Evolutionary conservation across 805 yeast species (phyloP).

Genomic region (Saccharomyces eubayanus): DNA sequence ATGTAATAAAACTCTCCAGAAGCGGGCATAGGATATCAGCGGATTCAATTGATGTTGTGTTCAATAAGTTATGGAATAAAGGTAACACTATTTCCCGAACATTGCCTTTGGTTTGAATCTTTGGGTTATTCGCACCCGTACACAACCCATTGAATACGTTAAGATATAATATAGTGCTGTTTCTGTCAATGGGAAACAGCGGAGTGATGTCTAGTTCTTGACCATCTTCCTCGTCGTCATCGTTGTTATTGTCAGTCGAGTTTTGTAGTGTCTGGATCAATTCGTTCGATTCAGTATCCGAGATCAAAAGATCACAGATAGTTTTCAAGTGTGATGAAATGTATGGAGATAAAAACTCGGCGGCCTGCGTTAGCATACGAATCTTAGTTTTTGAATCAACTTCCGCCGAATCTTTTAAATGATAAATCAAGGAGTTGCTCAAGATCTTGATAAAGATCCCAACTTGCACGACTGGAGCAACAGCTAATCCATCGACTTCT

Average conservation of each 20-base stretch:
- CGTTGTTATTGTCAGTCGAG: slow-evolving; percentile 1
- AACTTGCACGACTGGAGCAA: slow-evolving; percentile 15
- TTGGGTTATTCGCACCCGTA: slow-evolving; percentile 20
- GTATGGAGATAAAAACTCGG: slow-evolving; percentile 27
- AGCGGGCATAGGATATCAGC: slow-evolving; percentile 16
- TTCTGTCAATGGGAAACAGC: slow-evolving; percentile 17
- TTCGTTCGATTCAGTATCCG: slow-evolving; percentile 16
- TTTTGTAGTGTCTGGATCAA: slow-evolving; percentile 5
- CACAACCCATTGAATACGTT: slow-evolving; percentile 26
- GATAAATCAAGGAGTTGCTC: slow-evolving; percentile 18
- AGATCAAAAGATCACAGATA: slow-evolving; percentile 21
- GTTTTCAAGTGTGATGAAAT: slow-evolving; percentile 18
- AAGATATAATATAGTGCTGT: slow-evolving; percentile 19
- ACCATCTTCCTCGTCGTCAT: slow-evolving; percentile 8
- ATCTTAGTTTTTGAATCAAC: slow-evolving; percentile 8
- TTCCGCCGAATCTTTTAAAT: slow-evolving; percentile 8
- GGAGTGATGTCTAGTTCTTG: slow-evolving; percentile 8
- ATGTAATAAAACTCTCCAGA: slow-evolving; percentile 20
- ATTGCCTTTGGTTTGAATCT: slow-evolving; percentile 17
- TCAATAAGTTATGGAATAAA: slow-evolving; percentile 16
- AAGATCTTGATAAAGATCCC: slow-evolving; percentile 23
- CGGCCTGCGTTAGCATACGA: slow-evolving; percentile 24
- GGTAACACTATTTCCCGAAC: slow-evolving; percentile 20
- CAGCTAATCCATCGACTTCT: slow-evolving; percentile 9
- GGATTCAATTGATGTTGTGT: slow-evolving; percentile 18